Base-by-base conservation (phyloP, 2,329 filamentous ascomycete species). In the Calonectria crousiana region DNA sequence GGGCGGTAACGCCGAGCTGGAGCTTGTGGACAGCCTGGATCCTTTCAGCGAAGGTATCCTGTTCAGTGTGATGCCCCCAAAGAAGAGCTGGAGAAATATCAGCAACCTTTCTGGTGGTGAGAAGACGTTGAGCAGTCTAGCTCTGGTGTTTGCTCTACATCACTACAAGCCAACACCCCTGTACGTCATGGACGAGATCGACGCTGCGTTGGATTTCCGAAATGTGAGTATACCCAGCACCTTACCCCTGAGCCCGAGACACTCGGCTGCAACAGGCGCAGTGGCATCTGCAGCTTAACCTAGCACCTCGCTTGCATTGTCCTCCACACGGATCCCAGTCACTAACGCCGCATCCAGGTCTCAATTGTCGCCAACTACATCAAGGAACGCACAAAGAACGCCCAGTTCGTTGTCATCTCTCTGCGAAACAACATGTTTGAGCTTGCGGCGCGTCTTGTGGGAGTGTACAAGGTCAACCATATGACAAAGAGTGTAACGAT, bases 31-130 rank as follows among this genome's bases (percentile, higher is more conserved):
- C 87, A 96, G 94, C 23, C 88, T 99, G 3, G 97, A 99, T 84
- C 97, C 97, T 0, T 99, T 99, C 88, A 95, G 94, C 9, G 97
- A 99, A 85, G 97, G 97, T 32, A 98, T 99, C 76, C 84, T 98
- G 62, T 99, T 99, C 88, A 96, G 93, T 71, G 97, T 99, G 78
- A 99, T 99, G 97, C 97, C 97, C 66, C 97, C 97, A 16, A 99
- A 99, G 91, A 99, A 99, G 90, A 97, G 94, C 82, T 99, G 97
- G 97, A 99, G 98, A 90, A 99, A 98, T 84, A 99, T 99, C 83
- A 93, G 94, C 82, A 98, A 99, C 84, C 84, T 99, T 79, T 96
- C 94, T 38, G 97, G 97, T 88, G 97, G 97, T 76, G 97, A 99
- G 87, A 99, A 99, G 91, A 99, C 97, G 47, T 87, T 99, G 75